A percentile compares a stretch with the other conserved stretches of the same genome.
Conservation (phyloP, 2,329 filamentous ascomycete species). For the Microdochium trichocladiopsis region DNA sequence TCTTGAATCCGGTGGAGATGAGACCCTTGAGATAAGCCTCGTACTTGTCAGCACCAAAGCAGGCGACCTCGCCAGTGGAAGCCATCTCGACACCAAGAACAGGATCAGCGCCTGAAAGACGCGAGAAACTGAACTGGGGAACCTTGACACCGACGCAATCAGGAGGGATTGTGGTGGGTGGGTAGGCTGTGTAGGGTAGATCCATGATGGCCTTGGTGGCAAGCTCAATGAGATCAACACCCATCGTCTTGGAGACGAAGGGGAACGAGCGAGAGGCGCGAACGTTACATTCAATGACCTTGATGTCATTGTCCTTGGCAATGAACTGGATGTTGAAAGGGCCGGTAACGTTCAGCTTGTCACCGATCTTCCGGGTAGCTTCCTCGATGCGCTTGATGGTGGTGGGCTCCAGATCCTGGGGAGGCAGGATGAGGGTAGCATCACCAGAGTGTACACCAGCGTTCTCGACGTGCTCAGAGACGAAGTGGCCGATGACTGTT, state of each 20-base stretch:
- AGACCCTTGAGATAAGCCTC: conserved; percentile 97
- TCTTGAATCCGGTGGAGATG: conserved; percentile 90
- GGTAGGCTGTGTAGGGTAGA: conserved; percentile 75
- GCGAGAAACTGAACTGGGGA: conserved; percentile 97
- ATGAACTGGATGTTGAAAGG: conserved; percentile 99
- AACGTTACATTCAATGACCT: conserved; percentile 99
- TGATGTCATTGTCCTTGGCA: conserved; percentile 98
- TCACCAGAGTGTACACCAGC: conserved; percentile 98
- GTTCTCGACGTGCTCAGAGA: conserved; percentile 97
- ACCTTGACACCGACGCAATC: conserved; percentile 96
- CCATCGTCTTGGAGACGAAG: conserved; percentile 98
- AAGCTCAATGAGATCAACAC: conserved; percentile 96
- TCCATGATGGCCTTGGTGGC: conserved; percentile 95
- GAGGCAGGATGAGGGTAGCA: conserved; percentile 88
- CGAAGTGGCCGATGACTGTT: conserved; percentile 87
- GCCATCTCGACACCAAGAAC: conserved; percentile 99
- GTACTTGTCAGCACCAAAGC: conserved; percentile 91
- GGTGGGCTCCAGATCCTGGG: conserved; percentile 83
- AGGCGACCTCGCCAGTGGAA: conserved; percentile 95
- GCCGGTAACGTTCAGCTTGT: conserved; percentile 89
- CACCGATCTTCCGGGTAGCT: conserved; percentile 90
- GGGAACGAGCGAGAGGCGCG: conserved; percentile 94
- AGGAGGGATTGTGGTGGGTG: conserved; percentile 64
- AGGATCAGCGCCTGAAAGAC: conserved; percentile 90
- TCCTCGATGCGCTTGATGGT: conserved; percentile 90